Base-by-base conservation (phyloP, 768 basidiomycete species). In the Leucocoprinus birnbaumii region DNA sequence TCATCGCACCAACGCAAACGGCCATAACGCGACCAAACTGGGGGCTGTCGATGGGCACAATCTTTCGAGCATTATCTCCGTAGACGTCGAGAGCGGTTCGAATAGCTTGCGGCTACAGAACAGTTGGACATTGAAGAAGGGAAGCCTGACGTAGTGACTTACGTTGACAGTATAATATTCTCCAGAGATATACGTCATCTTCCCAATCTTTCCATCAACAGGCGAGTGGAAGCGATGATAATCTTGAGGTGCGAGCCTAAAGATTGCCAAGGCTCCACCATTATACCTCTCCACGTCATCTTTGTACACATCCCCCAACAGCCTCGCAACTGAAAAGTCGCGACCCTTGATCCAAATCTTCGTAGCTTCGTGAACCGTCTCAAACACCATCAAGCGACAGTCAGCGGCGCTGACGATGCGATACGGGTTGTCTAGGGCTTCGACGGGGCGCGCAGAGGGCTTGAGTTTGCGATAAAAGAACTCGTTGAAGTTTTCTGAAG, bases 121-220 rank as follows among this genome's bases (percentile, higher is more conserved):
- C 2, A 31, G 31, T 31, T 31, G 5, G 31, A 38, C 3, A 5
- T 2, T n/a, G 22, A 25, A 55, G n/a, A 47, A 44, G 26, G 5
- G 44, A 10, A 18, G 42, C n/a, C 2, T 14, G 16, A 38, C 9
- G 38, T 35, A 35, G 16, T 4, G 9, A 73, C 83, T 48, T 60
- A 90, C 89, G 54, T 94, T 96, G 58, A 97, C 96, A 0, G 97
- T 98, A 70, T 97, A 98, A 70, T 97, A 98, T 64, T 96, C 93
- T 5, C 96, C 96, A 2, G 84, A 60, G 52, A 98, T 89, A 63
- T 89, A 80, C 5, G 82, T 85, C 84, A 94, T 92, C 31, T 75
- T 75, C 16, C 94, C 95, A 25, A 98, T 82, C 35, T 67, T 82
- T 0, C 94, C 94, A 57, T 91, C 90, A 19, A 95, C 89, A 0